A percentile compares a stretch with the other conserved stretches of the same genome.
Conservation (phyloP, 306 rosid genomes). For the Spatholobus suberectus region DNA sequence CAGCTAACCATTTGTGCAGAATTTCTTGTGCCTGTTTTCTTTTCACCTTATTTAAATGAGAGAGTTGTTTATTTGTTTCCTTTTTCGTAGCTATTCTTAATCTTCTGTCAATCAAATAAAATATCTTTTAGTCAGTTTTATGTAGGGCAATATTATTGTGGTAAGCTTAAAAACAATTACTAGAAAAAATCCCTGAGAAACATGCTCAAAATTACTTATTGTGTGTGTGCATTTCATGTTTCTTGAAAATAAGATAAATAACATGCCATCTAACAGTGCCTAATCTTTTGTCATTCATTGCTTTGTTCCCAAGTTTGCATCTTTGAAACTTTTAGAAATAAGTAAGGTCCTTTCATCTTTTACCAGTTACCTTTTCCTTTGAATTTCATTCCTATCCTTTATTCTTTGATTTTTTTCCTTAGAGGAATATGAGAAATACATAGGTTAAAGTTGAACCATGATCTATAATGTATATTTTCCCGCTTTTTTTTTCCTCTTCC, state of each 20-base stretch:
- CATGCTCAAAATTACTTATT: background rate
- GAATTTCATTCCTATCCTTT: conserved; percentile 2
- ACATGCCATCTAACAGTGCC: background rate
- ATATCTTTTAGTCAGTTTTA: background rate
- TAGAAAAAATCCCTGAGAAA: background rate
- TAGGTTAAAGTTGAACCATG: conserved; percentile 14
- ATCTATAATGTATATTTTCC: background rate
- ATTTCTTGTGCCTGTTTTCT: background rate
- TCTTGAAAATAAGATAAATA: conserved; percentile 20
- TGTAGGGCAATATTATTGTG: background rate
- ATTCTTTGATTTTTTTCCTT: background rate
- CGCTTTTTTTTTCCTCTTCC: background rate
- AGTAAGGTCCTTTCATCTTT: background rate
- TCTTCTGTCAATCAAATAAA: background rate
- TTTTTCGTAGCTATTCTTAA: background rate
- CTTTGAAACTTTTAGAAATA: conserved; percentile 2
- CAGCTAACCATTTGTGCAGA: background rate
- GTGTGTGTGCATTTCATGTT: background rate
- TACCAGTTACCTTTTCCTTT: conserved; percentile 7
- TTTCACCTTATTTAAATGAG: background rate
- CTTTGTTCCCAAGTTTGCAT: conserved; percentile 21
- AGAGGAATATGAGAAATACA: conserved; percentile 14
- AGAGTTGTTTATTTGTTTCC: conserved; percentile 5
- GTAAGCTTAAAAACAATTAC: background rate
- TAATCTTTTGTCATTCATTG: background rate